phyloP scores from a whole-genome alignment of 2,329 filamentous ascomycete genomes.

The Aureobasidium sp. region DNA sequence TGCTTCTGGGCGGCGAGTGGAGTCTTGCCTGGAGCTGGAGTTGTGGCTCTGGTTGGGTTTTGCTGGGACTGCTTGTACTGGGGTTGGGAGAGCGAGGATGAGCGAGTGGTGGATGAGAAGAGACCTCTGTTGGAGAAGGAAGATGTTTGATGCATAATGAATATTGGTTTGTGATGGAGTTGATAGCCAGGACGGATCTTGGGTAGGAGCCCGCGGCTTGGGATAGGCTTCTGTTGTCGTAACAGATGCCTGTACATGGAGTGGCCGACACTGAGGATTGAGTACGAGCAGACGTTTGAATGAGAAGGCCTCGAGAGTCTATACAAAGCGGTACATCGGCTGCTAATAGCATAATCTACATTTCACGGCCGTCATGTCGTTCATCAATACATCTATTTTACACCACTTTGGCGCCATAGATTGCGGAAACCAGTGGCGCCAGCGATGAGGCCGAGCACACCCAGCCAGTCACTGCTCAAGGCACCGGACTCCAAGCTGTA shows the following conservation, averaged over 20 bases:
- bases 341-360: background rate
- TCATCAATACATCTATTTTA: background rate
- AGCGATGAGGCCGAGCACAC: slow-evolving; percentile 13
- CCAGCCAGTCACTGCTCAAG: slow-evolving; percentile 13
- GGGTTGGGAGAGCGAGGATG: background rate
- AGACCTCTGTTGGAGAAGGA: background rate
- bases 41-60: background rate
- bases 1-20: background rate
- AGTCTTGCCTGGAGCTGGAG: slow-evolving; percentile 4
- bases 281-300: background rate
- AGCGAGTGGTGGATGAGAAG: background rate
- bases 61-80: background rate
- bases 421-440: slow-evolving; percentile 13
- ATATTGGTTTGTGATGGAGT: background rate
- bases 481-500: slow-evolving; percentile 14
- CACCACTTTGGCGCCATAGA: slow-evolving; percentile 12
- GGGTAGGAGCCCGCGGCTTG: too few species aligned
- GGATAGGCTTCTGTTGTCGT: background rate
- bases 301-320: background rate
- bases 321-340: background rate
- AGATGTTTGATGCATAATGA: background rate
- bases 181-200: background rate
- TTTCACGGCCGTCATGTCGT: background rate
- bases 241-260: background rate
- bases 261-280: background rate